Conservation (phyloP, 345 rosid genomes). For the Moricandia moricandioides region DNA sequence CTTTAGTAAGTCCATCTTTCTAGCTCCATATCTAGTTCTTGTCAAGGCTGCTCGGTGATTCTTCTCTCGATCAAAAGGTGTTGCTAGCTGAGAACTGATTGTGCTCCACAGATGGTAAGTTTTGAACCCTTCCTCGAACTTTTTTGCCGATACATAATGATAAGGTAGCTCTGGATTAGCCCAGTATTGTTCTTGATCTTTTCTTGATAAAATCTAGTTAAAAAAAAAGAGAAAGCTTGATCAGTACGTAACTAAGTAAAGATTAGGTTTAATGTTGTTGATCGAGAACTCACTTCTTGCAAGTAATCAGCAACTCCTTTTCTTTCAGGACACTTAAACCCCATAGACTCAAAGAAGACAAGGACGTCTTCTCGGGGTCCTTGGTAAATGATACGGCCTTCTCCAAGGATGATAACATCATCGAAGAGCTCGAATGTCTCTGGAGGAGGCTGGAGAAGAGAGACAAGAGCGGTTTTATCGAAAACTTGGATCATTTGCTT, state of each 20-base stretch:
- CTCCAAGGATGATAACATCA: slow-evolving; percentile 65
- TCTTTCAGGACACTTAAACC: slow-evolving; percentile 72
- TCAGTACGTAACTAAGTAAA: not conserved
- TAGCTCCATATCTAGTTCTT: slow-evolving; percentile 47
- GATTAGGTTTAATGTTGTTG: not conserved
- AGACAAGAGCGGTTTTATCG: slow-evolving; percentile 59
- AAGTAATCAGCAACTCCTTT: slow-evolving; percentile 78
- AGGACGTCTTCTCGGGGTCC: slow-evolving; percentile 62
- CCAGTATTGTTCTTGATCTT: slow-evolving; percentile 77
- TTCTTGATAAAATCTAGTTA: slow-evolving; percentile 61
- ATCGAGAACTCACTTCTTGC: slow-evolving; percentile 64
- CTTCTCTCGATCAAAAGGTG: slow-evolving; percentile 47
- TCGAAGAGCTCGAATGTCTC: slow-evolving; percentile 76
- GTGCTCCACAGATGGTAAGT: slow-evolving; percentile 41
- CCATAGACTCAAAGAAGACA: slow-evolving; percentile 56
- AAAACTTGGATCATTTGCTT: slow-evolving; percentile 54
- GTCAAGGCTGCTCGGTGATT: slow-evolving; percentile 64
- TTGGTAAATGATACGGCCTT: slow-evolving; percentile 66
- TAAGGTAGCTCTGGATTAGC: slow-evolving; percentile 46
- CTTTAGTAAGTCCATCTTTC: slow-evolving; percentile 49
- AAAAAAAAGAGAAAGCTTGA: not conserved
- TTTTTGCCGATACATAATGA: slow-evolving; percentile 43
- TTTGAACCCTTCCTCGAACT: slow-evolving; percentile 58
- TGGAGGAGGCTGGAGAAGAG: slow-evolving; percentile 84
- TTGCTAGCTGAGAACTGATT: slow-evolving; percentile 43